Evolutionary conservation across 1,284 basidiomycete species (phyloP).

Genomic region (Ganoderma lucidum): DNA sequence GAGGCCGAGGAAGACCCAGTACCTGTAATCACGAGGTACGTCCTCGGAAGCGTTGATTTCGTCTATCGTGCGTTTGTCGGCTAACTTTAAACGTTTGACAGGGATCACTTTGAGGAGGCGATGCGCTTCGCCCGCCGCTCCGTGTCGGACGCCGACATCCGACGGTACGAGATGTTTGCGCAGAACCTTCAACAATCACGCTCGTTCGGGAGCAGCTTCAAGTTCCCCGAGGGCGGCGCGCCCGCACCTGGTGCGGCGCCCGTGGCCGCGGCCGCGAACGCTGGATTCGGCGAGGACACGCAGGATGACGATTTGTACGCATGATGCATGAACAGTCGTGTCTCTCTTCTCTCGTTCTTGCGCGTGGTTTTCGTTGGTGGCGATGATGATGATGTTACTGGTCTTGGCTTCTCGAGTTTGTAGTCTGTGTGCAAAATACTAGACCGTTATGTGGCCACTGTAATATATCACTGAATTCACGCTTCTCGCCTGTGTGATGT

Average conservation of each 20-base stretch:
- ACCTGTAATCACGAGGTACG: constrained; percentile 88
- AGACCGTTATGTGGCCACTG: constrained; percentile 27
- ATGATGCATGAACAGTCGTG: constrained; percentile 59
- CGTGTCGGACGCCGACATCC: constrained; percentile 94
- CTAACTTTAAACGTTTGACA: constrained; percentile 36
- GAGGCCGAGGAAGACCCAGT: constrained; percentile 91
- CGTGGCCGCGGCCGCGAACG: constrained; percentile 64
- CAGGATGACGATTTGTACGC: constrained; percentile 92
- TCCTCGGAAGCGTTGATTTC: constrained; percentile 3
- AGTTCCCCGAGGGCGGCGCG: constrained; percentile 88
- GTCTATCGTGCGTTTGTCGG: constrained; percentile 7
- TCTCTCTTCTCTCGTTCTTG: constrained; percentile 5
- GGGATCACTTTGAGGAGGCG: constrained; percentile 97
- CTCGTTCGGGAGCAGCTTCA: constrained; percentile 90
- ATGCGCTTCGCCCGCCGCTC: constrained; percentile 95
- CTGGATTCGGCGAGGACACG: constrained; percentile 82
- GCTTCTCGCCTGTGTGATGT: not conserved
- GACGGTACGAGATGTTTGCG: constrained; percentile 92
- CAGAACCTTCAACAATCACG: constrained; percentile 92
- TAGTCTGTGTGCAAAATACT: constrained; percentile 30
- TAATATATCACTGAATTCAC: constrained; percentile 31
- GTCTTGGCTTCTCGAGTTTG: constrained; percentile 23
- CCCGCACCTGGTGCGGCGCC: constrained; percentile 39
- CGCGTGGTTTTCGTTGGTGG: not conserved
- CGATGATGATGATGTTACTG: constrained; percentile 15